These are phyloP conservation scores for Podaxis pistillaris DNA, from an alignment of 768 basidiomycete species.

Conservation along the genomic window DNA sequence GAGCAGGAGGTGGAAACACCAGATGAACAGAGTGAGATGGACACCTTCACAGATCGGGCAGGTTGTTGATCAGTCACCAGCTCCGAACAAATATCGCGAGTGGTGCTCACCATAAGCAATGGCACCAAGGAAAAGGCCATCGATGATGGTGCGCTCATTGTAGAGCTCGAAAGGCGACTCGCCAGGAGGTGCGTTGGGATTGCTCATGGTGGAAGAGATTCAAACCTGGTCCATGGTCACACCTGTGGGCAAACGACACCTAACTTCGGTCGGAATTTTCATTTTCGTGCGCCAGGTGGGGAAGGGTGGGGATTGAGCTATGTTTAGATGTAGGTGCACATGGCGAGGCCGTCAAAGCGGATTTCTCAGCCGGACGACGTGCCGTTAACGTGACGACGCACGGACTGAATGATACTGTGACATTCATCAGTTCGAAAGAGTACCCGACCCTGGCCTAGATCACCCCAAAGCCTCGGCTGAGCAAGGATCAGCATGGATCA, in stretches of 20 bases:
- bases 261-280: not conserved
- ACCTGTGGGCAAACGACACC: not conserved
- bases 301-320: not conserved
- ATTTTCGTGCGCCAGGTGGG: not conserved
- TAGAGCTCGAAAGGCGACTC: slow-evolving; percentile 18
- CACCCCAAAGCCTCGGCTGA: not conserved
- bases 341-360: not conserved
- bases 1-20: slow-evolving; percentile 14
- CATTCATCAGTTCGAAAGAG: not conserved
- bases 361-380: not conserved
- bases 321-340: slow-evolving; percentile 8
- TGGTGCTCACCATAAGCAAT: slow-evolving; percentile 21
- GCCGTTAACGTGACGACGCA: not conserved
- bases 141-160: slow-evolving; percentile 21
- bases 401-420: not conserved
- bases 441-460: not conserved
- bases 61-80: not conserved
- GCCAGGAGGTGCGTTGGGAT: slow-evolving; percentile 7
- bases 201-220: slow-evolving; percentile 8
- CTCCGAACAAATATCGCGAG: not conserved
- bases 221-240: slow-evolving; percentile 1
- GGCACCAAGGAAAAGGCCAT: slow-evolving; percentile 21
- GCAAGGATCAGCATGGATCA: no score
- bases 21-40: slow-evolving; percentile 16
- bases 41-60: slow-evolving; percentile 6